Evolutionary conservation across 2,329 filamentous ascomycete genomes (phyloP).

Genomic region (Phyllosticta citrichinensis): DNA sequence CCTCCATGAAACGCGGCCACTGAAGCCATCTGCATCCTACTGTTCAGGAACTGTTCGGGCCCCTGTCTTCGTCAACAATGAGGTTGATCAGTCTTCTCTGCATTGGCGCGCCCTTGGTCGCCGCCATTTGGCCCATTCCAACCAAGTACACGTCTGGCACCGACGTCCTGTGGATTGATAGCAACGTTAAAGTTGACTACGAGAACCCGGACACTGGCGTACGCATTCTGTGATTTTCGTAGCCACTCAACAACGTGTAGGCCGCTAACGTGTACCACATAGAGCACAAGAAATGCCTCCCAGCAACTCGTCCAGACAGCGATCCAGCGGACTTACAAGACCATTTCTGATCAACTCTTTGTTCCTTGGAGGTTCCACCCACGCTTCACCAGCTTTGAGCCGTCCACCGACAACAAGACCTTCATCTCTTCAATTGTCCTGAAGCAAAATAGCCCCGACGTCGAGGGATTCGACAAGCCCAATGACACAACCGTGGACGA

Average conservation of each 20-base stretch:
- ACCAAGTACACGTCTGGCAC: constrained; percentile 27
- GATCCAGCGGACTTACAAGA: constrained; percentile 46
- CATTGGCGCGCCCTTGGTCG: constrained; percentile 17
- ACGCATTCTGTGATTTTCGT: constrained; percentile 8
- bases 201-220: constrained; percentile 24
- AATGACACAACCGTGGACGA: constrained; percentile 51
- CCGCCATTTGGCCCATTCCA: constrained; percentile 36
- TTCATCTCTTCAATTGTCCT: constrained; percentile 53
- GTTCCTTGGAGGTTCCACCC: constrained; percentile 70
- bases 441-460: constrained; percentile 48
- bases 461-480: constrained; percentile 47
- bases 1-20: neutral
- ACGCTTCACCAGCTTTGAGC: constrained; percentile 56
- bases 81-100: constrained; percentile 14
- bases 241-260: neutral
- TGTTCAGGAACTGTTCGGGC: too few species aligned
- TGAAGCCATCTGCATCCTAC: neutral
- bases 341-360: constrained; percentile 58
- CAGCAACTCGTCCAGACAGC: constrained; percentile 38
- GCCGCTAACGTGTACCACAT: constrained; percentile 10
- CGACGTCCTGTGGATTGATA: constrained; percentile 29
- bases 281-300: constrained; percentile 3
- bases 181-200: constrained; percentile 29
- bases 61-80: constrained; percentile 15
- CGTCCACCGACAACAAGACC: constrained; percentile 36